Conservation (phyloP, 1,284 basidiomycete genomes). For the Rhodofomes roseus region DNA sequence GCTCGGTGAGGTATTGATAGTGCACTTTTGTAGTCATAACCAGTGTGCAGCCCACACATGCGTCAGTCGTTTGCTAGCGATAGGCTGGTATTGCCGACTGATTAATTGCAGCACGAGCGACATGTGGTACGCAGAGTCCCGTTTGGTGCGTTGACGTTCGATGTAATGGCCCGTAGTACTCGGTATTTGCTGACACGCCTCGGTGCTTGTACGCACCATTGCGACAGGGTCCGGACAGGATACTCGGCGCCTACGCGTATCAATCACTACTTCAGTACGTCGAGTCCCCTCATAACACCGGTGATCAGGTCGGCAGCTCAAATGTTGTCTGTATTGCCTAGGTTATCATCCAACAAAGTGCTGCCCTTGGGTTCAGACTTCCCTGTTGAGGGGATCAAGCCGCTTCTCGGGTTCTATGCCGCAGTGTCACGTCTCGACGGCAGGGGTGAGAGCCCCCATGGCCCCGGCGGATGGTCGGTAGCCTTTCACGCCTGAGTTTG, state of each 20-base stretch:
- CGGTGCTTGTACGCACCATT: background rate
- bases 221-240: constrained; percentile 68
- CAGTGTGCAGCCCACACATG: constrained; percentile 93
- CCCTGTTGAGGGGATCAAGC: constrained; percentile 83
- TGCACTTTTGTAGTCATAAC: constrained; percentile 65
- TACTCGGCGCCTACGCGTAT: constrained; percentile 88
- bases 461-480: constrained; percentile 71
- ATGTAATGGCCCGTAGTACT: background rate
- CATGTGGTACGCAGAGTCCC: constrained; percentile 86
- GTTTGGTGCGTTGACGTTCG: constrained; percentile 49
- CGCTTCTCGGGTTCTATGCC: constrained; percentile 83
- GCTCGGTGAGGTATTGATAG: background rate
- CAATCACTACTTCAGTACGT: constrained; percentile 68
- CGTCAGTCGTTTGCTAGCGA: constrained; percentile 39
- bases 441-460: constrained; percentile 79
- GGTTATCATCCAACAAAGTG: constrained; percentile 46
- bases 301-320: background rate
- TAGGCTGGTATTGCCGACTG: background rate
- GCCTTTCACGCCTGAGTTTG: background rate
- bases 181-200: background rate
- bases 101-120: constrained; percentile 65
- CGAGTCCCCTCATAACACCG: background rate
- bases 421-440: constrained; percentile 72
- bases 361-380: constrained; percentile 89
- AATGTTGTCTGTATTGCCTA: constrained; percentile 17